Evolutionary conservation across 1,284 basidiomycete species (phyloP).

Genomic region (Lignosus rhinocerotis): DNA sequence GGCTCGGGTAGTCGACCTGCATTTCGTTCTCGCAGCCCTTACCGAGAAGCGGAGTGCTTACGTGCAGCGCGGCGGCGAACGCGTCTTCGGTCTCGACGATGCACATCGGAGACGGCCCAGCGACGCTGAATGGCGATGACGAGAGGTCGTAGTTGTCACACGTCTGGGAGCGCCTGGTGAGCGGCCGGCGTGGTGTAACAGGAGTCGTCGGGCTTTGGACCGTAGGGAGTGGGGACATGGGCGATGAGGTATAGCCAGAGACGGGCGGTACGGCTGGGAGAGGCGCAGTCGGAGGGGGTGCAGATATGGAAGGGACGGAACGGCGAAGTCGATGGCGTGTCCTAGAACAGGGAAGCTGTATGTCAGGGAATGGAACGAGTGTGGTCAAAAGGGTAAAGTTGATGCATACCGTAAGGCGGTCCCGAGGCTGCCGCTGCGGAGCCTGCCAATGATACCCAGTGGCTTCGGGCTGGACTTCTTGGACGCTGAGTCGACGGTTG

Average conservation of each 20-base stretch:
- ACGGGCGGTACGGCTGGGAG: slow-evolving; percentile 15
- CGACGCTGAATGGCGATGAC: slow-evolving; percentile 16
- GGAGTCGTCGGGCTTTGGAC: slow-evolving; percentile 18
- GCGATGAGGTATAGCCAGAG: slow-evolving; percentile 10
- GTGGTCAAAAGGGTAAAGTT: neutral
- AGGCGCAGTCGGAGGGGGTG: slow-evolving; percentile 10
- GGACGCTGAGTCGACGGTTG: slow-evolving; percentile 1
- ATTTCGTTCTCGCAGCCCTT: slow-evolving; percentile 15
- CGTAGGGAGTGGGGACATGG: slow-evolving; percentile 22
- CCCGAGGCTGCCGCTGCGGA: slow-evolving; percentile 33
- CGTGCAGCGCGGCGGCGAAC: slow-evolving; percentile 10
- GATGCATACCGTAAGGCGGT: slow-evolving; percentile 27
- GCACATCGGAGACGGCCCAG: slow-evolving; percentile 21
- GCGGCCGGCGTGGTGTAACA: slow-evolving; percentile 23
- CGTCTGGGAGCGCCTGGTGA: slow-evolving; percentile 26
- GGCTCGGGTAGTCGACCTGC: slow-evolving; percentile 32
- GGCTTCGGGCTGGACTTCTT: slow-evolving; percentile 9
- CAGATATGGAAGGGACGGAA: slow-evolving; percentile 16
- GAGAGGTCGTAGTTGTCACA: slow-evolving; percentile 24
- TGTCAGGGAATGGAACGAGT: neutral
- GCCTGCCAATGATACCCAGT: slow-evolving; percentile 24
- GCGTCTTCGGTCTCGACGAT: slow-evolving; percentile 18
- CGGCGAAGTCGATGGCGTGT: slow-evolving; percentile 20
- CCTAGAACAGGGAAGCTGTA: neutral
- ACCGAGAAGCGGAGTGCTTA: slow-evolving; percentile 11